Conservation (phyloP, 2,329 filamentous ascomycete species). For the Lachnellula subtilissima region DNA sequence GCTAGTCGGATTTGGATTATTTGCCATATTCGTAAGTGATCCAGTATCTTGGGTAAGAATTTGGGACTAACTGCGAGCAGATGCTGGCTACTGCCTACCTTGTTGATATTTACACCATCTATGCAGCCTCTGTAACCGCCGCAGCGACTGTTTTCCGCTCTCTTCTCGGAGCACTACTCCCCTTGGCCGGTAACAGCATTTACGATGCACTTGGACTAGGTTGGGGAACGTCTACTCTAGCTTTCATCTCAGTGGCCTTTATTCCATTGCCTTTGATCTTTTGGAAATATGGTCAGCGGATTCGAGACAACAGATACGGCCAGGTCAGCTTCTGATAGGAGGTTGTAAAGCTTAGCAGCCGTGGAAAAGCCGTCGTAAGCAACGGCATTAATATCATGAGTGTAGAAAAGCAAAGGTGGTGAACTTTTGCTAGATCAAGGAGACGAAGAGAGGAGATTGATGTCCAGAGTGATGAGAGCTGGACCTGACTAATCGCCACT, state of each 20-base stretch:
- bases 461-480: no score
- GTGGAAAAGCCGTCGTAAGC: no score
- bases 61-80: background rate
- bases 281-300: slow-evolving; percentile 7
- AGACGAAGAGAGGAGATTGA: no score
- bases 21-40: slow-evolving; percentile 2
- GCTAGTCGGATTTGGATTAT: slow-evolving; percentile 33
- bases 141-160: slow-evolving; percentile 31
- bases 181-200: slow-evolving; percentile 24
- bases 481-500: no score
- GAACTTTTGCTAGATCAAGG: no score
- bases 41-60: background rate
- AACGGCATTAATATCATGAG: no score
- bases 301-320: slow-evolving; percentile 17
- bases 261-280: slow-evolving; percentile 9
- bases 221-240: slow-evolving; percentile 32
- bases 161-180: slow-evolving; percentile 27
- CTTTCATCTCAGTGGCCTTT: slow-evolving; percentile 27
- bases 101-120: slow-evolving; percentile 30
- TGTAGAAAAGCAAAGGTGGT: no score
- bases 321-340: no score
- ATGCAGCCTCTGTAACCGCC: slow-evolving; percentile 32
- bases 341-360: no score
- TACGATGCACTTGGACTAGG: slow-evolving; percentile 28
- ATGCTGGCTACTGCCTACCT: slow-evolving; percentile 37